phyloP scores from a whole-genome alignment of 2,329 filamentous ascomycete genomes.

The Colletotrichum sp. region DNA sequence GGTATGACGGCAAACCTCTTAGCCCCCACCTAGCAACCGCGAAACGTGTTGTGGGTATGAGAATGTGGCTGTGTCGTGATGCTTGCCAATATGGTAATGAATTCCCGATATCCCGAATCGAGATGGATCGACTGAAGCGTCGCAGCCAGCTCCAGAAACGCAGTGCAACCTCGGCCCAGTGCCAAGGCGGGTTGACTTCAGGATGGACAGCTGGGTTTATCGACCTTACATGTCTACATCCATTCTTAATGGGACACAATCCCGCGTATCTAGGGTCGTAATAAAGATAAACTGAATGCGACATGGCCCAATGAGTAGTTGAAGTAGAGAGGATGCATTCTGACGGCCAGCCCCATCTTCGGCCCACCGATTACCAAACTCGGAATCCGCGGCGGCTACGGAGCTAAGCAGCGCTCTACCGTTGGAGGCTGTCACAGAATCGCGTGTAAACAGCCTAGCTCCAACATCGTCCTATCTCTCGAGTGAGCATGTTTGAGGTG shows the following conservation, averaged over 20 bases:
- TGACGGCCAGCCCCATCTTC: not conserved
- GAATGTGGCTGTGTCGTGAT: not conserved
- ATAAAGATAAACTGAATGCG: not conserved
- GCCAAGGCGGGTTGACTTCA: not conserved
- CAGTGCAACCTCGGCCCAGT: not conserved
- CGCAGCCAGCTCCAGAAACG: not conserved
- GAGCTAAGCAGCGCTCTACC: not conserved
- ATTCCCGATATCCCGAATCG: not conserved
- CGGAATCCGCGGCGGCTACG: not conserved
- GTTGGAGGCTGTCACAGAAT: not conserved
- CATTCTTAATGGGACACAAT: not conserved
- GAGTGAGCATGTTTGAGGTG: constrained; percentile 12
- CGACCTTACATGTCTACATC: not conserved
- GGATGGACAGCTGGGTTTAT: not conserved
- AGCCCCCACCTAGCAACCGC: not conserved
- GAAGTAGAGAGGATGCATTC: not conserved
- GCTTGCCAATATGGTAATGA: not conserved
- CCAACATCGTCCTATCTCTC: not conserved
- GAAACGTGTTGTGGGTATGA: not conserved
- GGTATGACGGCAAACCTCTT: not conserved
- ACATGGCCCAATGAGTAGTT: not conserved
- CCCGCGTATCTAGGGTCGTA: not conserved
- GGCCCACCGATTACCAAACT: not conserved
- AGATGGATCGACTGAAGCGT: not conserved
- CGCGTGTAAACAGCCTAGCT: not conserved